Conservation (phyloP, 768 basidiomycete genomes). For the Porphyrellus cyaneotinctus region DNA sequence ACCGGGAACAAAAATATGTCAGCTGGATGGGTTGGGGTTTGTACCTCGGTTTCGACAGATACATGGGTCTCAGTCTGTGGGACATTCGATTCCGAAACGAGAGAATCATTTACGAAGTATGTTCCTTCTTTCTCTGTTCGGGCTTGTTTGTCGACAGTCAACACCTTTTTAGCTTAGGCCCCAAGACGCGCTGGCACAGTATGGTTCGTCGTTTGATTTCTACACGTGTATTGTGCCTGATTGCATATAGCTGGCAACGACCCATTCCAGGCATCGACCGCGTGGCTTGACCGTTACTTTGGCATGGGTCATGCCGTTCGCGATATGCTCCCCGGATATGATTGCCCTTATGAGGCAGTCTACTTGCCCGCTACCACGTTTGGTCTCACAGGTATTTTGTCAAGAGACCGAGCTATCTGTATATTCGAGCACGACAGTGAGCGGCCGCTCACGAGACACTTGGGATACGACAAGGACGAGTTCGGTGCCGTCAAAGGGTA, state of each 20-base stretch:
- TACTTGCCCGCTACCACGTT: slow-evolving; percentile 56
- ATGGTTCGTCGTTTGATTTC: slow-evolving; percentile 34
- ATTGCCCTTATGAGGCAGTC: slow-evolving; percentile 59
- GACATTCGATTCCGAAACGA: slow-evolving; percentile 55
- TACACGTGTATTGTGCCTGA: neutral
- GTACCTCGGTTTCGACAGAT: slow-evolving; percentile 59
- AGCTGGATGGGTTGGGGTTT: slow-evolving; percentile 67
- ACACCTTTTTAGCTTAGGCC: slow-evolving; percentile 41
- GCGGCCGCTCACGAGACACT: slow-evolving; percentile 55
- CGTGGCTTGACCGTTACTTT: slow-evolving; percentile 61
- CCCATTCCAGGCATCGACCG: slow-evolving; percentile 56
- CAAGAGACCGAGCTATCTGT: slow-evolving; percentile 52
- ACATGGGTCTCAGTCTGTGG: slow-evolving; percentile 66
- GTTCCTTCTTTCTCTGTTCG: neutral
- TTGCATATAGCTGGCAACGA: slow-evolving; percentile 48
- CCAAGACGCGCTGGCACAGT: slow-evolving; percentile 61
- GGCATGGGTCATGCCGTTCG: slow-evolving; percentile 58
- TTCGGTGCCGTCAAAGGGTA: slow-evolving; percentile 62
- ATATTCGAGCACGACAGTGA: slow-evolving; percentile 61
- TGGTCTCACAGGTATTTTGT: slow-evolving; percentile 40
- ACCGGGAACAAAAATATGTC: slow-evolving; percentile 48
- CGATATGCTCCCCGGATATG: slow-evolving; percentile 61
- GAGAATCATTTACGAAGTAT: slow-evolving; percentile 58
- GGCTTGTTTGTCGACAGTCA: neutral
- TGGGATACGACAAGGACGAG: slow-evolving; percentile 49